Percentiles rank a stretch among this genome's conserved stretches.
phyloP scores from a whole-genome alignment of 1,284 basidiomycete genomes.

The Trichosporon inkin region DNA sequence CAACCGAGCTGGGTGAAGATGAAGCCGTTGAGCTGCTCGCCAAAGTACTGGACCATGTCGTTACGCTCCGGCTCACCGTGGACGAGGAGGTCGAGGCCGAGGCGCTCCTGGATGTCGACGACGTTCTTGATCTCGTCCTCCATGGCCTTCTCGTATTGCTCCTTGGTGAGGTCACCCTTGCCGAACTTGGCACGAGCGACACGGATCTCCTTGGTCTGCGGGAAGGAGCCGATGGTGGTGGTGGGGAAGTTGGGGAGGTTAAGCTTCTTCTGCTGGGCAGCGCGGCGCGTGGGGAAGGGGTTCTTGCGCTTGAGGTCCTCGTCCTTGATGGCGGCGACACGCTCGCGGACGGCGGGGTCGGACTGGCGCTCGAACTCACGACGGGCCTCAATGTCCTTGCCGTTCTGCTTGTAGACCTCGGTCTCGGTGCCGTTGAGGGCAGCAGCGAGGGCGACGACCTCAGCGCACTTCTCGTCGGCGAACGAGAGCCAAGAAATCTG shows the following conservation, averaged over 20 bases:
- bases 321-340: constrained; percentile 84
- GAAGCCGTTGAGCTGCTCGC: constrained; percentile 92
- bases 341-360: constrained; percentile 92
- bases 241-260: constrained; percentile 96
- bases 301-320: constrained; percentile 87
- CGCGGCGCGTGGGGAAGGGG: constrained; percentile 81
- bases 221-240: constrained; percentile 98
- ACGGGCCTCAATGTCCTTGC: constrained; percentile 85
- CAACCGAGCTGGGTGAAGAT: constrained; percentile 84
- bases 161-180: constrained; percentile 84
- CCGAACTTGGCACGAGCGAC: constrained; percentile 87
- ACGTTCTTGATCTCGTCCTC: constrained; percentile 95
- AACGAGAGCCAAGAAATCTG: constrained; percentile 99
- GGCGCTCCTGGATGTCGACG: constrained; percentile 93
- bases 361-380: constrained; percentile 94
- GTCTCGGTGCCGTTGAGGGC: constrained; percentile 74
- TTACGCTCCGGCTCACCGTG: constrained; percentile 99
- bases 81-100: constrained; percentile 94
- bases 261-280: constrained; percentile 83
- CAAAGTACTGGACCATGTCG: constrained; percentile 99
- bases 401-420: constrained; percentile 79
- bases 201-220: constrained; percentile 99
- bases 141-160: constrained; percentile 96
- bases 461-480: constrained; percentile 90
- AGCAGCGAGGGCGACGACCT: constrained; percentile 83